phyloP scores from a whole-genome alignment of 345 rosid species.

The Pugionium dolabratum region DNA sequence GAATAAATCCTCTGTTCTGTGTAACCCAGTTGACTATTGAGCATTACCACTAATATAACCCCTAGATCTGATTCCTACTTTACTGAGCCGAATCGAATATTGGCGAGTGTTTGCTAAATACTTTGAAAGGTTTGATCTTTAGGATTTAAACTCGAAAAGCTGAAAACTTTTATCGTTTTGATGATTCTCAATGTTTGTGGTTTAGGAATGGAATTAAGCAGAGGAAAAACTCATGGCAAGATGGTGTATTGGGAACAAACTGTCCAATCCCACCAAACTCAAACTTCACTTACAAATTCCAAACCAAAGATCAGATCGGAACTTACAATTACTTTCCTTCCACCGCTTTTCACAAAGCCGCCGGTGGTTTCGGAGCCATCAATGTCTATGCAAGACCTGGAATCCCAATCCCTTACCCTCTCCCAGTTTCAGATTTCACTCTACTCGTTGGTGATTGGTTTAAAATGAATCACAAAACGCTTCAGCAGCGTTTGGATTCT shows the following conservation, averaged over 20 bases:
- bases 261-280: constrained; percentile 84
- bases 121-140: constrained; percentile 15
- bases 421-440: constrained; percentile 73
- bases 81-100: not conserved
- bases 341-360: constrained; percentile 72
- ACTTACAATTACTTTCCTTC: constrained; percentile 82
- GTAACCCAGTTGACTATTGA: not conserved
- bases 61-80: too few species aligned
- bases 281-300: constrained; percentile 80
- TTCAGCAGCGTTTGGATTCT: constrained; percentile 50
- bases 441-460: constrained; percentile 85
- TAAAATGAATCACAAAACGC: constrained; percentile 63
- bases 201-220: constrained; percentile 85
- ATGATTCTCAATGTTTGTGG: not conserved
- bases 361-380: constrained; percentile 83
- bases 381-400: constrained; percentile 59
- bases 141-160: not conserved
- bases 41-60: too few species aligned
- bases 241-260: constrained; percentile 81
- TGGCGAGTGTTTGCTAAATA: not conserved
- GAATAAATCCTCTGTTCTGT: constrained; percentile 14
- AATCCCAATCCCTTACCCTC: constrained; percentile 76
- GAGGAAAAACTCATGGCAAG: constrained; percentile 91
- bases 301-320: constrained; percentile 93
- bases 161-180: constrained; percentile 14